Percentiles rank a stretch among this genome's conserved stretches.
phyloP scores from a whole-genome alignment of 2,329 filamentous ascomycete species.

The Microdochium nivale region DNA sequence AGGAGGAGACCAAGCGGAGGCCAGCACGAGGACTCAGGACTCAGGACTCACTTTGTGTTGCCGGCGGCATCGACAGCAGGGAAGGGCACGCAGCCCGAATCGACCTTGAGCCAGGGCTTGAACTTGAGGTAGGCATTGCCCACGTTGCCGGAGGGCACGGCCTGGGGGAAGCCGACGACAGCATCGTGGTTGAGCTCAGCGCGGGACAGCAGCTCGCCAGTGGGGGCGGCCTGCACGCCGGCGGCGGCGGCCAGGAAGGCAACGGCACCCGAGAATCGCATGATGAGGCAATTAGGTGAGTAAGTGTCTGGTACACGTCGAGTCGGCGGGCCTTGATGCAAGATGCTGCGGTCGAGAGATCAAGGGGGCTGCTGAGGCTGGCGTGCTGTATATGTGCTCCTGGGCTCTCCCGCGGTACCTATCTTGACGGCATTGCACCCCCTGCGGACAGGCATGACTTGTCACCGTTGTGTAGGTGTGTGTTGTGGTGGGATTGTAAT shows the following conservation, averaged over 20 bases:
- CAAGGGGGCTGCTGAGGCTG: neutral
- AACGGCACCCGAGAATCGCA: neutral
- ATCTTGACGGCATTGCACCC: too few relatives aligned
- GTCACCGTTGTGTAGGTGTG: too few relatives aligned
- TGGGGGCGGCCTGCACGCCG: neutral
- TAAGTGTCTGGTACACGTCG: neutral
- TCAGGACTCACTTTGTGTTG: constrained; percentile 13
- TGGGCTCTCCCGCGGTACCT: too few relatives aligned
- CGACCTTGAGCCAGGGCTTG: constrained; percentile 41
- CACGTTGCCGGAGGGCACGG: constrained; percentile 34
- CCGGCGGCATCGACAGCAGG: constrained; percentile 45
- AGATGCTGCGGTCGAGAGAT: neutral
- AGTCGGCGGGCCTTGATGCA: neutral
- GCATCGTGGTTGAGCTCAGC: constrained; percentile 17
- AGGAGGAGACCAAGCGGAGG: too few relatives aligned
- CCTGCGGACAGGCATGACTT: too few relatives aligned
- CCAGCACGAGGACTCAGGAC: too few relatives aligned
- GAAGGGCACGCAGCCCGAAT: constrained; percentile 49
- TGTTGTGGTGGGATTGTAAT: too few relatives aligned
- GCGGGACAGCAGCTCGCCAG: constrained; percentile 8
- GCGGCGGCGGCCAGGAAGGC: neutral
- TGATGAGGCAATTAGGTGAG: neutral
- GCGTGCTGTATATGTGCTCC: neutral
- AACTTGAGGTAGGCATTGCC: constrained; percentile 45
- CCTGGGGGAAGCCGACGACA: constrained; percentile 43